A percentile compares a stretch with the other conserved stretches of the same genome.
phyloP scores from a whole-genome alignment of 2,329 filamentous ascomycete species.

The Microcyclospora pomicola region DNA sequence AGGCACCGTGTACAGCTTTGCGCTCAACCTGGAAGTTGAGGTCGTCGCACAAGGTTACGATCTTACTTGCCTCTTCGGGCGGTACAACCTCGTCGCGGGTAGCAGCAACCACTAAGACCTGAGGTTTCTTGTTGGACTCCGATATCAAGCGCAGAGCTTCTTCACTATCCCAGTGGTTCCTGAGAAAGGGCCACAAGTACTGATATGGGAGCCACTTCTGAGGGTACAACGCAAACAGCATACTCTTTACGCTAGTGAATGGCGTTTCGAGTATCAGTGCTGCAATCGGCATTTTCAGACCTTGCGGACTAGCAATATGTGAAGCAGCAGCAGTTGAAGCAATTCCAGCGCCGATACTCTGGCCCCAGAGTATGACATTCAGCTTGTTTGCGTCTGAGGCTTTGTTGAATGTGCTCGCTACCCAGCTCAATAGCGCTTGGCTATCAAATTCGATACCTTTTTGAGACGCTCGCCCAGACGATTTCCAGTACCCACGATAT shows the following conservation, averaged over 20 bases:
- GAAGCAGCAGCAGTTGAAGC: conserved; percentile 46
- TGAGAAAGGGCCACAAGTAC: conserved; percentile 59
- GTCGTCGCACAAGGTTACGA: conserved; percentile 30
- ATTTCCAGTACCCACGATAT: conserved; percentile 67
- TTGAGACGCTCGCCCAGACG: conserved; percentile 56
- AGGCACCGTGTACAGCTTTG: conserved; percentile 30
- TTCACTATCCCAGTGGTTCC: conserved; percentile 43
- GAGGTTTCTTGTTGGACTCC: conserved; percentile 6
- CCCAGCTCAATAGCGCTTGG: conserved; percentile 50
- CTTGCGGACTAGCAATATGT: conserved; percentile 17
- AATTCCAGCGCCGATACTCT: conserved; percentile 62
- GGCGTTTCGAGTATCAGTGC: conserved; percentile 61
- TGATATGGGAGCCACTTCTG: conserved; percentile 69
- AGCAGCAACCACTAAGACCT: conserved; percentile 43
- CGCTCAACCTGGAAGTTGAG: conserved; percentile 24
- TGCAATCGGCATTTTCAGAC: conserved; percentile 21
- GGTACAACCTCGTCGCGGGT: conserved; percentile 44
- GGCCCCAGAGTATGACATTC: conserved; percentile 54
- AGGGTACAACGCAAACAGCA: conserved; percentile 60
- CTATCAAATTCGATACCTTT: conserved; percentile 56
- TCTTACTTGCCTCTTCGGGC: conserved; percentile 40
- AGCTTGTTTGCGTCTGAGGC: too few species aligned
- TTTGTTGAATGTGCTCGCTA: conserved; percentile 26
- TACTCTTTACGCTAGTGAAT: conserved; percentile 54
- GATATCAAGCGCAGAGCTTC: conserved; percentile 28